Evolutionary conservation across 768 basidiomycete genomes (phyloP).

Genomic region (Chalciporus sphaerocephalus): DNA sequence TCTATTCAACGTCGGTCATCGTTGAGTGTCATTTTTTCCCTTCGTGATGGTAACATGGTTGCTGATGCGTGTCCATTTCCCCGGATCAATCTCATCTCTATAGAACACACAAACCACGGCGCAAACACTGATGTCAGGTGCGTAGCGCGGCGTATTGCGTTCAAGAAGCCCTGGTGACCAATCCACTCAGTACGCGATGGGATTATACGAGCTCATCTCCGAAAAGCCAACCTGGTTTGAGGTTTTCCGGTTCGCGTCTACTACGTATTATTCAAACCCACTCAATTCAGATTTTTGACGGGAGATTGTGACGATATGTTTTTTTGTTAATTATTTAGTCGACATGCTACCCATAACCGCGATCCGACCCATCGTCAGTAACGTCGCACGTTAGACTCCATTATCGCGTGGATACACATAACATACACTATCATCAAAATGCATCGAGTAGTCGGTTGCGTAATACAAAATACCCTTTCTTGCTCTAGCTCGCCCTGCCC

Average conservation of each 20-base stretch:
- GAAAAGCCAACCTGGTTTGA: conserved; percentile 48
- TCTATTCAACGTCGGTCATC: conserved; percentile 66
- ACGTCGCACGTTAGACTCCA: not conserved
- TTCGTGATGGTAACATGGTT: not conserved
- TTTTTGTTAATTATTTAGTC: too few species aligned
- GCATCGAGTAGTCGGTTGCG: conserved; percentile 1
- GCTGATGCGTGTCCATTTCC: not conserved
- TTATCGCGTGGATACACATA: conserved; percentile 19
- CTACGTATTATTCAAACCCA: too few species aligned
- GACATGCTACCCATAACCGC: too few species aligned
- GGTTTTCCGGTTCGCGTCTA: too few species aligned
- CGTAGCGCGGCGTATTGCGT: conserved; percentile 7
- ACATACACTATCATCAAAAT: conserved; percentile 17
- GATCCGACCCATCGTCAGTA: too few species aligned
- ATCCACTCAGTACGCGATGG: conserved; percentile 51
- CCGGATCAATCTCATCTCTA: not conserved
- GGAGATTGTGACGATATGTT: too few species aligned
- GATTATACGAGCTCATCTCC: conserved; percentile 55
- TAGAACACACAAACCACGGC: conserved; percentile 66
- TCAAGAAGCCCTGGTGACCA: not conserved
- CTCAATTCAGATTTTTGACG: too few species aligned
- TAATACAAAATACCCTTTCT: conserved; percentile 19
- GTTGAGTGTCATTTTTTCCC: conserved; percentile 36
- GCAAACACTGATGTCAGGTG: conserved; percentile 54
- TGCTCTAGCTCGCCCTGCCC: conserved; percentile 4